Evolutionary conservation across 768 basidiomycete species (phyloP).

Genomic region (Rhodotorula sphaerocarpa): DNA sequence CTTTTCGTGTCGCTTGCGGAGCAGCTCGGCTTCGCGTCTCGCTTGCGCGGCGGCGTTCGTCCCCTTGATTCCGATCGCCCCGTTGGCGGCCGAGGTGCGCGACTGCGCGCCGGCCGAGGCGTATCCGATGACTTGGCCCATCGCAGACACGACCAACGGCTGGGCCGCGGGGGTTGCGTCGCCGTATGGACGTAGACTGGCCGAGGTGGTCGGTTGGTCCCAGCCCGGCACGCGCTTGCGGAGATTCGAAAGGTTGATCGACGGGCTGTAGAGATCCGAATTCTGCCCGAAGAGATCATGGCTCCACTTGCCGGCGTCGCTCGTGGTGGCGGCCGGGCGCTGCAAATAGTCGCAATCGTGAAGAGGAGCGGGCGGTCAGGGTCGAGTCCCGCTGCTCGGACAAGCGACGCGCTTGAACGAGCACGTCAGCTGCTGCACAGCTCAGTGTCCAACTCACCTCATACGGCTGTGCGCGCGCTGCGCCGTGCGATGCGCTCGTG

Average conservation of each 20-base stretch:
- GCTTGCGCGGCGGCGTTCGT: background rate
- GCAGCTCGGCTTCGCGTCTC: background rate
- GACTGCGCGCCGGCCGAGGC: background rate
- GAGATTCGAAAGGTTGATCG: slow-evolving; percentile 16
- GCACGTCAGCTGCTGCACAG: background rate
- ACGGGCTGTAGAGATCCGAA: slow-evolving; percentile 27
- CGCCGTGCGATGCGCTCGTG: too few relatives aligned
- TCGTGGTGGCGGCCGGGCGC: background rate
- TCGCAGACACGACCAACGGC: background rate
- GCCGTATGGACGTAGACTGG: slow-evolving; percentile 22
- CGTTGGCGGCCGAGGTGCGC: background rate
- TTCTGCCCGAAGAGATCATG: slow-evolving; percentile 33
- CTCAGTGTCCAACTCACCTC: background rate
- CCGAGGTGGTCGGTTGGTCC: background rate
- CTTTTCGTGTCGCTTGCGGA: background rate
- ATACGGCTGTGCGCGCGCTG: too few relatives aligned
- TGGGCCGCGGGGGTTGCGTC: slow-evolving; percentile 21
- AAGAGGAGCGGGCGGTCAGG: background rate
- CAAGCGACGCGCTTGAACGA: slow-evolving; percentile 1
- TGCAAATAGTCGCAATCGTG: background rate
- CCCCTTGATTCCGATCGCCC: slow-evolving; percentile 12
- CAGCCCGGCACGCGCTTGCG: background rate
- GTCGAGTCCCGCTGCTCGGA: background rate
- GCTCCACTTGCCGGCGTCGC: slow-evolving; percentile 26
- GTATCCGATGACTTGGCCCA: background rate